phyloP scores from a whole-genome alignment of 768 basidiomycete genomes.

The Phlegmacium glaucopus region DNA sequence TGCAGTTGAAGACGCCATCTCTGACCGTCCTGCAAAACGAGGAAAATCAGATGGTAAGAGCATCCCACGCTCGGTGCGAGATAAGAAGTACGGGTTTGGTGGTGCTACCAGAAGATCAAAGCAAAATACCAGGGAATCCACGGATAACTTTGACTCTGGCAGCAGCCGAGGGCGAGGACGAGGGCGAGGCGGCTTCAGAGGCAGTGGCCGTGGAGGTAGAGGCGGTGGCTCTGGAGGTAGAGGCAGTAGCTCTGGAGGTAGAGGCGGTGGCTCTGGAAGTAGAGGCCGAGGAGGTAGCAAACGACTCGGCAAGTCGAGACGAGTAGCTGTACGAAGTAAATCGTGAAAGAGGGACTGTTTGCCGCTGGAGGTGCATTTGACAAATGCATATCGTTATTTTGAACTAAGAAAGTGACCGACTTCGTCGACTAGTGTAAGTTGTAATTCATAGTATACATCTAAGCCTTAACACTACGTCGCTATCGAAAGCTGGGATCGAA shows the following conservation, averaged over 20 bases:
- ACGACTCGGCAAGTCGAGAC: constrained; percentile 58
- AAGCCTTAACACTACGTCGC: no score
- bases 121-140: constrained; percentile 79
- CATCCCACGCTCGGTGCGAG: constrained; percentile 58
- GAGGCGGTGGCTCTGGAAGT: constrained; percentile 24
- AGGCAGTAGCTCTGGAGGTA: constrained; percentile 26
- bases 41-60: constrained; percentile 38
- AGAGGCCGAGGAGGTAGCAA: constrained; percentile 33
- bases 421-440: no score
- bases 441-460: no score
- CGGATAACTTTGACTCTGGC: constrained; percentile 62
- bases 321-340: constrained; percentile 39
- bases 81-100: constrained; percentile 82
- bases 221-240: constrained; percentile 27
- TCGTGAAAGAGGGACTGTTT: background rate
- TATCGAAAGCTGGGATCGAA: no score
- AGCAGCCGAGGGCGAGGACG: constrained; percentile 29
- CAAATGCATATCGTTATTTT: background rate
- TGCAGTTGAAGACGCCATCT: constrained; percentile 85
- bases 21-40: constrained; percentile 64
- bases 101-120: constrained; percentile 68
- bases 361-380: background rate
- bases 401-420: background rate
- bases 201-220: constrained; percentile 22
- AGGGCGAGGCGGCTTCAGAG: constrained; percentile 23